phyloP scores from a whole-genome alignment of 106 monocot genomes.

The Phalaenopsis equestris region DNA sequence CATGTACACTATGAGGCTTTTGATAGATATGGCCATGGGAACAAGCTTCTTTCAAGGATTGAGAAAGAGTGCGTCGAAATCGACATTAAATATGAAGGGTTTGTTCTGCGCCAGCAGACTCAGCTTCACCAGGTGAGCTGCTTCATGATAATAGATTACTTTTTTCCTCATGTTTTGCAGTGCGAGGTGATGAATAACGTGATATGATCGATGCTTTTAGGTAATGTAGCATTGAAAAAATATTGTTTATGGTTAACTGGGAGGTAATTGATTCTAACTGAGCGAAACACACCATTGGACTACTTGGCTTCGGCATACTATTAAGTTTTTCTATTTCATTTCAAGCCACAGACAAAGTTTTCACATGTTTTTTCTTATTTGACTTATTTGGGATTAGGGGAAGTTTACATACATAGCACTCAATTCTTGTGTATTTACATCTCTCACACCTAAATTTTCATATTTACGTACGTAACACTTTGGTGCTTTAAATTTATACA shows the following conservation, averaged over 20 bases:
- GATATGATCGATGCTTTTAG: background rate
- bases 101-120: slow-evolving; percentile 79
- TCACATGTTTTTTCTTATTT: no score
- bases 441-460: no score
- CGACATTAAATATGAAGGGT: slow-evolving; percentile 97
- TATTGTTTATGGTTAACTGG: background rate
- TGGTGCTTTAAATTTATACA: no score
- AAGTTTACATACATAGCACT: no score
- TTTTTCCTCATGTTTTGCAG: background rate
- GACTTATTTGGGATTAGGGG: no score
- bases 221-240: background rate
- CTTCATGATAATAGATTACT: background rate
- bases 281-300: background rate
- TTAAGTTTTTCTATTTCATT: no score
- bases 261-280: no score
- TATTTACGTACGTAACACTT: no score
- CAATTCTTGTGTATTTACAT: no score
- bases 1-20: slow-evolving; percentile 83
- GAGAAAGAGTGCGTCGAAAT: slow-evolving; percentile 99
- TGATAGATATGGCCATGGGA: slow-evolving; percentile 87
- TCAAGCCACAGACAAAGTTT: no score
- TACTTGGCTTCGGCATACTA: background rate
- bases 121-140: slow-evolving; percentile 85
- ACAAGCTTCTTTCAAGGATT: slow-evolving; percentile 50
- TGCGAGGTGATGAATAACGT: background rate